A percentile compares a stretch with the other conserved stretches of the same genome.
Evolutionary conservation across 768 basidiomycete genomes (phyloP).

Genomic region (Serendipita indica): DNA sequence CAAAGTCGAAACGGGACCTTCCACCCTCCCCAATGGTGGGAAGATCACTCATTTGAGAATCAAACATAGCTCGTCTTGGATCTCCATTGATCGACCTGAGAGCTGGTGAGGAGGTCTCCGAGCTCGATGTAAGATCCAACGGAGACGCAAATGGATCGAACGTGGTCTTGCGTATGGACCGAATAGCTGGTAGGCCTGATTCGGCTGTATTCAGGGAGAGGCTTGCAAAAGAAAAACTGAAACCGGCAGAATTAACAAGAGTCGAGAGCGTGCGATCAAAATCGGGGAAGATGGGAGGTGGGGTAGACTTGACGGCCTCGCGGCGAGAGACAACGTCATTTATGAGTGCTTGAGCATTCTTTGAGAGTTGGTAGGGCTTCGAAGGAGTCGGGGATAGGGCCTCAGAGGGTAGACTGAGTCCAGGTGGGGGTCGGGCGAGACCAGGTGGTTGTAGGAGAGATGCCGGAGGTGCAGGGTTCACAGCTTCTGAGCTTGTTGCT

Average conservation of each 20-base stretch:
- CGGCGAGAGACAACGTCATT: slow-evolving; percentile 70
- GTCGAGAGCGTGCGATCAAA: slow-evolving; percentile 72
- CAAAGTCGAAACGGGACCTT: slow-evolving; percentile 68
- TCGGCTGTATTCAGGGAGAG: slow-evolving; percentile 20
- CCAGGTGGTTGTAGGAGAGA: not conserved
- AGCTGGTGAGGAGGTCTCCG: slow-evolving; percentile 20
- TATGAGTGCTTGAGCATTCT: slow-evolving; percentile 65
- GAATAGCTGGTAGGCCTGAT: slow-evolving; percentile 64
- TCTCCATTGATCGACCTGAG: slow-evolving; percentile 33
- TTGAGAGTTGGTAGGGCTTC: slow-evolving; percentile 68
- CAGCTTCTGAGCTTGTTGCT: not conserved
- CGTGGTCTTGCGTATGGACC: slow-evolving; percentile 17
- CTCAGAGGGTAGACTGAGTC: not conserved
- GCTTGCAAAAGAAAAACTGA: slow-evolving; percentile 42
- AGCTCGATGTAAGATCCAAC: slow-evolving; percentile 31
- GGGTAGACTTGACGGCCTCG: slow-evolving; percentile 34
- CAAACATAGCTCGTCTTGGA: slow-evolving; percentile 18
- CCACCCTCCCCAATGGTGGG: slow-evolving; percentile 1
- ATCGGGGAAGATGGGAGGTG: slow-evolving; percentile 66
- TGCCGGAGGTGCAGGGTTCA: not conserved
- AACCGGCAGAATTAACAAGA: slow-evolving; percentile 47
- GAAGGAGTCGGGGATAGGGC: not conserved
- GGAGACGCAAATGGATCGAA: slow-evolving; percentile 65
- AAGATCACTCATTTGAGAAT: slow-evolving; percentile 36
- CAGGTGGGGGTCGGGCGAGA: slow-evolving; percentile 13